A percentile compares a stretch with the other conserved stretches of the same genome.
These are phyloP conservation scores for Allantophomopsis lycopodina DNA, from an alignment of 2,329 filamentous ascomycete species.

Conservation along the genomic window DNA sequence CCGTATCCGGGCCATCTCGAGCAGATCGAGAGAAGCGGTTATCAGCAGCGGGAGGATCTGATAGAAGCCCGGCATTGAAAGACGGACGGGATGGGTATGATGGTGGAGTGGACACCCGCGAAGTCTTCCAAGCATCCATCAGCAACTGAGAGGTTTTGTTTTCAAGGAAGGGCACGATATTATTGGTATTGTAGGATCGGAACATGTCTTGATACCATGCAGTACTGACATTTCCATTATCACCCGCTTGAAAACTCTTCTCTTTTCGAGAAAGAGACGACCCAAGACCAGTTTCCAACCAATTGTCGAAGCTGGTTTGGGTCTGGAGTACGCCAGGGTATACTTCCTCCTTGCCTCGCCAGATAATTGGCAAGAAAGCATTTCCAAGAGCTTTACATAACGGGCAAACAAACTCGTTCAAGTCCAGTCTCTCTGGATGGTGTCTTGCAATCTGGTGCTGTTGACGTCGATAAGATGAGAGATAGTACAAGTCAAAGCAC, in stretches of 20 bases:
- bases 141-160: conserved; percentile 8
- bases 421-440: conserved; percentile 68
- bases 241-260: conserved; percentile 24
- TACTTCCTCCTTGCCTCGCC: conserved; percentile 81
- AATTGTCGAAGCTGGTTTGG: conserved; percentile 40
- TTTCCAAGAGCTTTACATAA: conserved; percentile 95
- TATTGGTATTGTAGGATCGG: conserved; percentile 32
- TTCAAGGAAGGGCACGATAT: conserved; percentile 33
- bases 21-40: conserved; percentile 18
- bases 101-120: conserved; percentile 1
- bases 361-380: conserved; percentile 85
- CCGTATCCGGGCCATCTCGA: conserved; percentile 24
- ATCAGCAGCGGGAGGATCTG: background rate
- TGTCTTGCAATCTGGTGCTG: conserved; percentile 86
- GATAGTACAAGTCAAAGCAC: conserved; percentile 87
- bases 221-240: conserved; percentile 3
- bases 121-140: conserved; percentile 1
- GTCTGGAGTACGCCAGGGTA: conserved; percentile 61
- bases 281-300: conserved; percentile 7
- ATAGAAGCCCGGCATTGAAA: background rate
- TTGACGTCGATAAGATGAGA: conserved; percentile 73
- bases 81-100: background rate
- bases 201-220: conserved; percentile 31
- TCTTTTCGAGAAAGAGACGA: conserved; percentile 30
- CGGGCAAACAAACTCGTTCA: conserved; percentile 89